A percentile compares a stretch with the other conserved stretches of the same genome.
These are phyloP conservation scores for Bruguiera gymnorhiza DNA, from an alignment of 345 rosid species.

Conservation along the genomic window DNA sequence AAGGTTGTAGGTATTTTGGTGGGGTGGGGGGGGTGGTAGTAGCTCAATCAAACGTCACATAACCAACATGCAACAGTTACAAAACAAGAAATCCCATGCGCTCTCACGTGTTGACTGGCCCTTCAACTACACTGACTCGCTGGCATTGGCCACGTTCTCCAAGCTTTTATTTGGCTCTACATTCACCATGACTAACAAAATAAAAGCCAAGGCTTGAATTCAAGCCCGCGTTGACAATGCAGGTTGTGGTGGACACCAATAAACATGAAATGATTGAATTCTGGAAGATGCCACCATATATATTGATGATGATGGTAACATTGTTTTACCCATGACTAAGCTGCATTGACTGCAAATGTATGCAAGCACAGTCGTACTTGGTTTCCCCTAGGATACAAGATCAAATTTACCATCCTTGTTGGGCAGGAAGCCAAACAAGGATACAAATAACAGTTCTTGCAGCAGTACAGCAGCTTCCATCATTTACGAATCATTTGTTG, in stretches of 20 bases:
- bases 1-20: not conserved
- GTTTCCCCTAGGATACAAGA: conserved; percentile 19
- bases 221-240: no score
- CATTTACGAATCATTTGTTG: not conserved
- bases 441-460: conserved; percentile 13
- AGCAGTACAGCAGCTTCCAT: not conserved
- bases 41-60: not conserved
- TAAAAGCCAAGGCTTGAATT: no score
- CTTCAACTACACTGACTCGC: not conserved
- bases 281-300: conserved; percentile 3
- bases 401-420: conserved; percentile 4
- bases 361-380: not conserved
- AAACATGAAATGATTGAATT: not conserved
- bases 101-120: not conserved
- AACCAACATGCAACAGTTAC: not conserved
- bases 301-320: not conserved
- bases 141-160: no score
- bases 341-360: conserved; percentile 11
- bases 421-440: conserved; percentile 2
- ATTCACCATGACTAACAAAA: not conserved
- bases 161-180: not conserved
- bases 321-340: conserved; percentile 4
- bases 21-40: not conserved
- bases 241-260: no score
- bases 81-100: not conserved